Evolutionary conservation across 2,329 filamentous ascomycete genomes (phyloP).

Genomic region (Cladophialophora psammophila): DNA sequence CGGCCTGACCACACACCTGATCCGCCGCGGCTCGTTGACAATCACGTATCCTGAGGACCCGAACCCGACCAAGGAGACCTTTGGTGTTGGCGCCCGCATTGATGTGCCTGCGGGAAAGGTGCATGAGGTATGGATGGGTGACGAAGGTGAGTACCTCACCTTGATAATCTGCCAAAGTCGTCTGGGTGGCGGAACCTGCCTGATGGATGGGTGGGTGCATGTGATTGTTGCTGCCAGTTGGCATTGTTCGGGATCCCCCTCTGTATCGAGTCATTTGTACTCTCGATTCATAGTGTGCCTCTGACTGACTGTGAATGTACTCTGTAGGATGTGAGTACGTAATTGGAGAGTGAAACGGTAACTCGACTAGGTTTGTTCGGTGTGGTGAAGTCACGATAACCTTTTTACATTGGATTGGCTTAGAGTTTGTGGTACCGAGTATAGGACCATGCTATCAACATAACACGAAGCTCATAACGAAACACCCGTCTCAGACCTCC

Average conservation of each 20-base stretch:
- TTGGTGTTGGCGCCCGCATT: constrained; percentile 61
- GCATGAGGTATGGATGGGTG: constrained; percentile 69
- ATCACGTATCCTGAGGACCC: constrained; percentile 64
- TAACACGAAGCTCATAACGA: constrained; percentile 6
- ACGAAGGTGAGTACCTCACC: constrained; percentile 42
- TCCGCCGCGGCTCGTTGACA: constrained; percentile 64
- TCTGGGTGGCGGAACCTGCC: no score
- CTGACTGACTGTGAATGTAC: constrained; percentile 1
- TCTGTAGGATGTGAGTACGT: constrained; percentile 64
- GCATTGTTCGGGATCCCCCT: no score
- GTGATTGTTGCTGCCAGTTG: no score
- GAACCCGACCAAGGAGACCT: constrained; percentile 60
- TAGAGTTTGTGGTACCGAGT: background rate
- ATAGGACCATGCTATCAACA: background rate
- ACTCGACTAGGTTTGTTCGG: background rate
- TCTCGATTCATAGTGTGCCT: no score
- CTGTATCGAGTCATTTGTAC: no score
- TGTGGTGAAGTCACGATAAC: constrained; percentile 4
- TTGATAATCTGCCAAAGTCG: no score
- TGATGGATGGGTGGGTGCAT: no score
- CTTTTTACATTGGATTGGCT: constrained; percentile 22
- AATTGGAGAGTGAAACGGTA: constrained; percentile 56
- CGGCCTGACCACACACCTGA: constrained; percentile 66
- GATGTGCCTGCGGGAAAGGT: constrained; percentile 64
- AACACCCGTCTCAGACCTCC: background rate